Conservation (phyloP, 2,329 filamentous ascomycete genomes). For the Pseudogymnoascus verrucosus region DNA sequence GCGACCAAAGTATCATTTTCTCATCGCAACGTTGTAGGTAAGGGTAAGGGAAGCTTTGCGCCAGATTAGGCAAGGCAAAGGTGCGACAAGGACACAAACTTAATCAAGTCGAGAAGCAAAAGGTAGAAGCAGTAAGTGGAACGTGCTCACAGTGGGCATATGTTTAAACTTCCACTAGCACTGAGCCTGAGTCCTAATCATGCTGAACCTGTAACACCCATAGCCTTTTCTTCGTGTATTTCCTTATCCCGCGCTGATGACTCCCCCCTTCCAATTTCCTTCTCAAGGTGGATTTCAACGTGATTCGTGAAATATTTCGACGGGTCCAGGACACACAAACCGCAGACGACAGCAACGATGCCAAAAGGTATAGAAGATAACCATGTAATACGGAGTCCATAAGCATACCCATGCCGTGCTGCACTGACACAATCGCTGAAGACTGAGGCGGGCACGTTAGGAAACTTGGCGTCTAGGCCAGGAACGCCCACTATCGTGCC, state of each 20-base stretch:
- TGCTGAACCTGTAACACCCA: background rate
- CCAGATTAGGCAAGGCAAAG: too few relatives aligned
- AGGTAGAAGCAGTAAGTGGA: background rate
- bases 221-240: background rate
- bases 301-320: background rate
- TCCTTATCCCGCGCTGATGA: background rate
- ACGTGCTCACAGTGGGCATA: background rate
- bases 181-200: background rate
- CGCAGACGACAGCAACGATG: background rate
- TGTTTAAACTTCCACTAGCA: background rate
- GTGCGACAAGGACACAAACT: background rate
- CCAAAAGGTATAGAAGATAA: background rate
- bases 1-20: too few relatives aligned
- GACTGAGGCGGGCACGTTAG: constrained; percentile 21
- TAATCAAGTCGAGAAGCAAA: background rate
- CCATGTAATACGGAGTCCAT: constrained; percentile 30
- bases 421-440: constrained; percentile 25
- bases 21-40: too few relatives aligned
- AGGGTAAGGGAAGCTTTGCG: too few relatives aligned
- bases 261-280: background rate
- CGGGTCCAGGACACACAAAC: background rate
- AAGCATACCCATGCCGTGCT: constrained; percentile 28
- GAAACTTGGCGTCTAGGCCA: constrained; percentile 30
- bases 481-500: constrained; percentile 18
- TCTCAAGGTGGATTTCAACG: background rate